Evolutionary conservation across 306 rosid genomes (phyloP).

Genomic region (Corylus americana): DNA sequence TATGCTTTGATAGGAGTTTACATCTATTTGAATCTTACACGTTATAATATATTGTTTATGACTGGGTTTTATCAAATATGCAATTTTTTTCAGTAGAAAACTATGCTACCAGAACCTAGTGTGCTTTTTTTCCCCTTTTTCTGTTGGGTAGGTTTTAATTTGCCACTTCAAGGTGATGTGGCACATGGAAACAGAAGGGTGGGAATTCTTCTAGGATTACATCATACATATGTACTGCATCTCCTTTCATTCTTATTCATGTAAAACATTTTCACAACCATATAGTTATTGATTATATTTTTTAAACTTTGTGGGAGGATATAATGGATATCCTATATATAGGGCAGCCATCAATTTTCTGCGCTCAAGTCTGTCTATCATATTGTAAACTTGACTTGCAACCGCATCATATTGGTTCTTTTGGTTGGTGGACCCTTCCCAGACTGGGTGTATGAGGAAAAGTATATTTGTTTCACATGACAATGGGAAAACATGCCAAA

Average conservation of each 20-base stretch:
- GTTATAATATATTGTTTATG: background rate
- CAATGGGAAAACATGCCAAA: background rate
- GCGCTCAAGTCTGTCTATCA: background rate
- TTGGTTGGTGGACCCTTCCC: background rate
- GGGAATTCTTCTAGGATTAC: background rate
- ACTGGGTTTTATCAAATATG: background rate
- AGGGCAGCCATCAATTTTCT: background rate
- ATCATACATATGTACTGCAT: background rate
- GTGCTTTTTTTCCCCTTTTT: background rate
- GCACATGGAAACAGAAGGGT: background rate
- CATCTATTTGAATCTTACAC: background rate
- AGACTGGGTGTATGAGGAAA: background rate
- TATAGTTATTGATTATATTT: background rate
- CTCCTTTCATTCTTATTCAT: background rate
- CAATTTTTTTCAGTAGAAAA: background rate
- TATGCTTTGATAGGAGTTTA: background rate
- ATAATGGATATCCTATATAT: background rate
- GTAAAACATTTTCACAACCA: background rate
- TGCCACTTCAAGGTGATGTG: background rate
- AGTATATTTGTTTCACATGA: background rate
- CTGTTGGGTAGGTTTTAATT: background rate
- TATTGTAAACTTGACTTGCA: background rate
- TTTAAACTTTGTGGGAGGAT: background rate
- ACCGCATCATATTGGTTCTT: background rate
- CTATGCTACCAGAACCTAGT: background rate